These are phyloP conservation scores for Bruguiera sexangula DNA, from an alignment of 345 rosid species.

Conservation along the genomic window DNA sequence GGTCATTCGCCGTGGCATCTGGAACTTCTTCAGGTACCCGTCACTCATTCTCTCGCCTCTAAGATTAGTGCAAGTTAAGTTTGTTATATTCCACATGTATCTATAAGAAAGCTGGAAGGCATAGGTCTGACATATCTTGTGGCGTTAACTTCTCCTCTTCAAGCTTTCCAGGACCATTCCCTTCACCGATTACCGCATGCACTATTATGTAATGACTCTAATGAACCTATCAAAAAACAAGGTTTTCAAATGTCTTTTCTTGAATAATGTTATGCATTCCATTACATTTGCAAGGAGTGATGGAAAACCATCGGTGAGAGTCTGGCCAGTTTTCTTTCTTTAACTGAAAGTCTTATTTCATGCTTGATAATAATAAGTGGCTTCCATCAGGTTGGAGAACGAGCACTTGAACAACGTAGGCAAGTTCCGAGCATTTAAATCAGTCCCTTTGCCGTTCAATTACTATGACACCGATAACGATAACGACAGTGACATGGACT, in stretches of 20 bases:
- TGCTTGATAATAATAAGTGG: background rate
- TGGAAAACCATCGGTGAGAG: too few relatives aligned
- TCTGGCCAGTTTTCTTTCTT: too few relatives aligned
- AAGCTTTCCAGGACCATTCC: too few relatives aligned
- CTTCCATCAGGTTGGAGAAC: slow-evolving; percentile 51
- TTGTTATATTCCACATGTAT: too few relatives aligned
- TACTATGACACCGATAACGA: slow-evolving; percentile 33
- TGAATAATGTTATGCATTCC: background rate
- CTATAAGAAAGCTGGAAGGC: too few relatives aligned
- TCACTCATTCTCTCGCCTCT: background rate
- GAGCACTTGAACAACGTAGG: slow-evolving; percentile 79
- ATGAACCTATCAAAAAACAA: too few relatives aligned
- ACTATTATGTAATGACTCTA: too few relatives aligned
- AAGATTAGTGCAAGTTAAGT: background rate
- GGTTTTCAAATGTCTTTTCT: too few relatives aligned
- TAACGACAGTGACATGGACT: too few relatives aligned
- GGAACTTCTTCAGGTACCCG: slow-evolving; percentile 77
- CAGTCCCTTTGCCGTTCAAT: slow-evolving; percentile 62
- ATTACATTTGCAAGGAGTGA: background rate
- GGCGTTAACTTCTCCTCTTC: too few relatives aligned
- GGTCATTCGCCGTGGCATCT: slow-evolving; percentile 58
- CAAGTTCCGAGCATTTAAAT: slow-evolving; percentile 59
- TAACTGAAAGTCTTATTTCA: background rate
- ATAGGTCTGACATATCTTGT: too few relatives aligned
- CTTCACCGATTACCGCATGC: too few relatives aligned